Evolutionary conservation across 257 asterid genomes (phyloP).

Genomic region (Striga asiatica): DNA sequence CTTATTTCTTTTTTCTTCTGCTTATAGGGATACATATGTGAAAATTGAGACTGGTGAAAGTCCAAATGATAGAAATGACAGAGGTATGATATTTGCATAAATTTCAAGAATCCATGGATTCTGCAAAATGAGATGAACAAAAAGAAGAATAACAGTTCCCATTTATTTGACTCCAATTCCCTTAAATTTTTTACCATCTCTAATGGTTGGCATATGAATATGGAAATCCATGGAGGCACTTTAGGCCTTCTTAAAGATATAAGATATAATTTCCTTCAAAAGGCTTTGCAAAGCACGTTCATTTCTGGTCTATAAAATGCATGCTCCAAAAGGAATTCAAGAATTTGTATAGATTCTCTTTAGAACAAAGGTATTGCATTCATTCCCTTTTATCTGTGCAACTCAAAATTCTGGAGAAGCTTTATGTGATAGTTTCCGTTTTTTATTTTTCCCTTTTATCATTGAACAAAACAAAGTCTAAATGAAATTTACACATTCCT

Average conservation of each 20-base stretch:
- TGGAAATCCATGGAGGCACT: too few relatives aligned
- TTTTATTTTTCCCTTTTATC: background rate
- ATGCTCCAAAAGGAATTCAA: too few relatives aligned
- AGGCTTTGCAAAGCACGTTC: too few relatives aligned
- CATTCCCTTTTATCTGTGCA: too few relatives aligned
- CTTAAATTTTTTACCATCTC: too few relatives aligned
- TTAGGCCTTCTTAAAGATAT: too few relatives aligned
- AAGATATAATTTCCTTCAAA: too few relatives aligned
- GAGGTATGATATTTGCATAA: constrained; percentile 50
- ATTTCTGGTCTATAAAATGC: too few relatives aligned
- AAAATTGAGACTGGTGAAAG: constrained; percentile 71
- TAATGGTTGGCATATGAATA: too few relatives aligned
- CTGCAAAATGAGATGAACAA: background rate
- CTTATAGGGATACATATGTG: constrained; percentile 78
- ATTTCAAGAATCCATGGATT: background rate
- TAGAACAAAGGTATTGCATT: too few relatives aligned
- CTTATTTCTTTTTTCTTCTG: constrained; percentile 9
- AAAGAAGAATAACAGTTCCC: background rate
- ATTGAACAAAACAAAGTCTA: background rate
- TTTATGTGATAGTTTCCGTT: background rate
- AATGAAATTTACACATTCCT: background rate
- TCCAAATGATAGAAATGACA: constrained; percentile 91
- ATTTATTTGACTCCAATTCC: too few relatives aligned
- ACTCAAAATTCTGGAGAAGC: background rate
- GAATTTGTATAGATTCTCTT: too few relatives aligned